Base-by-base conservation (phyloP, 768 basidiomycete species). In the Lanmaoa pseudosensibilis region DNA sequence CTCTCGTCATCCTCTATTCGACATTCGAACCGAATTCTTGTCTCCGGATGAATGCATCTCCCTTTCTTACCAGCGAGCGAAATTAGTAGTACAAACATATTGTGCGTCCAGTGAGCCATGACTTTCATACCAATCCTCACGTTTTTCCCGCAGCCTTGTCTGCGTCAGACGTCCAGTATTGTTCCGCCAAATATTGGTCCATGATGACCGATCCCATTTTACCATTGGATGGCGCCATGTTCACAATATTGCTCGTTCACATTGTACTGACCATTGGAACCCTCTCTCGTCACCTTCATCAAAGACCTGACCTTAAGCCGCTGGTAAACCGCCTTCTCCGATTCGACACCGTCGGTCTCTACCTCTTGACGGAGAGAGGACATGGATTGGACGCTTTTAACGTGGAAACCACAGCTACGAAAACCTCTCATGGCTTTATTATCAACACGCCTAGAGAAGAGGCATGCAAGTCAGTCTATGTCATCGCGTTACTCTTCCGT, bases 361-460 rank as follows among this genome's bases (percentile, higher is more conserved):
- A 78, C 58, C 76, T 83, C 45, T 68, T 83, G 41, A 78, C 80
- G 0, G 83, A 84, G 69, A 76, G 80, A 10, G 83, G 81, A 2
- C 84, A 85, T 55, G 84, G 83, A 15, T 67, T 85, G n/a, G 83
- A 84, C 45, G 78, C 82, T 1, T 78, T 81, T 60, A 83, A 85
- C 60, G 77, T 84, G 11, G 83, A 85, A 65, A 85, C 84, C 8
- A 85, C 83, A 15, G 84, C 82, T 12, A 82, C 79, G 0, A 75
- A 75, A 54, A 80, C 77, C 2, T 48, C 69, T 3, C 70, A 78
- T 55, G 83, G 83, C 3, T 84, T 80, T 56, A 73, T 82, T 41
- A 76, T 85, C 36, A 70, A 84, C 57, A 82, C 83, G 0, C 83
- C 83, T 37, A 70, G 79, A 37, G 79, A 82, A 59, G 81, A 83